Base-by-base conservation (phyloP, 2,329 filamentous ascomycete genomes). In the Zymoseptoria crescenta region DNA sequence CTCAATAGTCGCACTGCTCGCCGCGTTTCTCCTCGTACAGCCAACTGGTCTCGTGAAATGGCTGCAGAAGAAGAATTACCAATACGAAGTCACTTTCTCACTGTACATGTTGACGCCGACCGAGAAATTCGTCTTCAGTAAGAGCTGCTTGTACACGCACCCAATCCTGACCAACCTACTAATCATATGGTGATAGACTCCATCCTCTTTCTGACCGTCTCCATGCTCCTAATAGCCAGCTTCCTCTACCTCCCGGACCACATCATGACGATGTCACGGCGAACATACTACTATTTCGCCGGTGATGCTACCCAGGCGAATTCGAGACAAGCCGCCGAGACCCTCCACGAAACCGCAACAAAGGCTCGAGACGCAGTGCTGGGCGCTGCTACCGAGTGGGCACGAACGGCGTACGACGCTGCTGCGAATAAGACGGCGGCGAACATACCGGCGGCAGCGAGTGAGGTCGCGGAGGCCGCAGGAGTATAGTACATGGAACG, bases 51-150 rank as follows among this genome's bases (percentile, higher is more conserved):
- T 95, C 69, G 83, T 89, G 65, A 86, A 87, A 74, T 96, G 92
- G 91, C 81, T 97, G 67, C 87, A 91, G 76, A 84, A 92, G 75
- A 99, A 99, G 82, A 87, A 92, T 74, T 96, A 97, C 80, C 94
- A 97, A 80, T 91, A 97, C 74, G 94, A 99, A 79, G 93, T 97
- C 74, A 96, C 93, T 10, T 94, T 95, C 76, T 88, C 89, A 62
- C 83, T 97, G 27, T 97, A 99, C 81, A 97, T 99, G 89, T 87
- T 96, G 69, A 96, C 92, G 45, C 88, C 91, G 1, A 91, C 88
- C 56, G 94, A 99, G 80, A 96, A 96, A 75, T 93, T 96, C 76
- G 87, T 96, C 69, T 96, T 97, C 77, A 97, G 94, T 97, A 83
- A 59, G 91, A 77, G 55, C 54, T 61, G 30, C 54, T 51, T 53